Evolutionary conservation across 23 red algal species (phyloP).

Genomic region (Gracilaria caudata): DNA sequence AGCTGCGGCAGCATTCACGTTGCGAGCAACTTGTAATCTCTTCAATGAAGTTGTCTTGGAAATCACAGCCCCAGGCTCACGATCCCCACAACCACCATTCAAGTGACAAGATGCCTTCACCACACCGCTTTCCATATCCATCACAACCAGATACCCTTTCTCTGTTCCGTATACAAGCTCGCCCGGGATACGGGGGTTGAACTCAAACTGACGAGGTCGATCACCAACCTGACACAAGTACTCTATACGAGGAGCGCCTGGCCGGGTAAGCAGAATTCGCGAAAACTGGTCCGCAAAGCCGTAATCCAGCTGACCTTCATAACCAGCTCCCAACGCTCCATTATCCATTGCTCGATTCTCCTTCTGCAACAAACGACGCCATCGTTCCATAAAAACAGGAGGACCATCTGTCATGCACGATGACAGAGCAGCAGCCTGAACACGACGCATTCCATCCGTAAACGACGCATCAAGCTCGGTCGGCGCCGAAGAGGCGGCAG

Average conservation of each 20-base stretch:
- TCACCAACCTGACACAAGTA: constrained; percentile 43
- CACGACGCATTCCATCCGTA: not conserved
- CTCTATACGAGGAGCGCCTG: constrained; percentile 57
- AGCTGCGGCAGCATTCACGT: not conserved
- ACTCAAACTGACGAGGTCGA: constrained; percentile 96
- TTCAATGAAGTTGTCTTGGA: constrained; percentile 13
- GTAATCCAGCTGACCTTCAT: not conserved
- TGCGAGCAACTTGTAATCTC: not conserved
- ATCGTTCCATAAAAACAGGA: not conserved
- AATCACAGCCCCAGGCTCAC: constrained; percentile 32
- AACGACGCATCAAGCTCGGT: not conserved
- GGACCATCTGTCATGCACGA: not conserved
- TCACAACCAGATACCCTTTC: constrained; percentile 74
- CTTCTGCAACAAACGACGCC: not conserved
- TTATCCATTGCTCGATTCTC: not conserved
- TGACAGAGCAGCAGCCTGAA: constrained; percentile 10
- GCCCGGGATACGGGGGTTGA: constrained; percentile 75
- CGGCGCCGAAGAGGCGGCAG: not conserved
- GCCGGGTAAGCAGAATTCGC: constrained; percentile 14
- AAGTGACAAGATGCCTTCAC: constrained; percentile 61
- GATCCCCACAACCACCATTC: constrained; percentile 24
- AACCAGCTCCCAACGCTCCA: not conserved
- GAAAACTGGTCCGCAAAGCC: constrained; percentile 46
- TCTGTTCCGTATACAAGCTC: constrained; percentile 86
- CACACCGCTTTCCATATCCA: constrained; percentile 52